phyloP scores from a whole-genome alignment of 768 basidiomycete genomes.

The Podaxis pistillaris region DNA sequence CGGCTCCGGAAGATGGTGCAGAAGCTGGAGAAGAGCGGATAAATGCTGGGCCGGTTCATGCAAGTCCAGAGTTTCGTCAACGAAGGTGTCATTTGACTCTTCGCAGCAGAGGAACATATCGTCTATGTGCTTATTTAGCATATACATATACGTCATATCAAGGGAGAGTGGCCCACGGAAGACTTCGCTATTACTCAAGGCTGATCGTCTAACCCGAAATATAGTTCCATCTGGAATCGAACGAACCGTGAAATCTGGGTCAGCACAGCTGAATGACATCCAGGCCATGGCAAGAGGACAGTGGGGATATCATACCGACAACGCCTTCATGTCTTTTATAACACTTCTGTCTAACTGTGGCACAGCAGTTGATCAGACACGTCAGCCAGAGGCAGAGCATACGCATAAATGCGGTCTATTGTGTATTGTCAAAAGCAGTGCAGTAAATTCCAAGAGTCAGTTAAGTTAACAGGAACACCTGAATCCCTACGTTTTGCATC shows the following conservation, averaged over 20 bases:
- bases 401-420: conserved; percentile 3
- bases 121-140: conserved; percentile 33
- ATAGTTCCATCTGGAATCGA: conserved; percentile 49
- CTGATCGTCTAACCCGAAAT: conserved; percentile 49
- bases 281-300: conserved; percentile 24
- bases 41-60: conserved; percentile 51
- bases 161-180: conserved; percentile 47
- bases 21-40: conserved; percentile 49
- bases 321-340: neutral
- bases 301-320: conserved; percentile 6
- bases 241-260: conserved; percentile 55
- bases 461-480: conserved; percentile 11
- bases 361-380: conserved; percentile 12
- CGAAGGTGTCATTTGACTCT: conserved; percentile 14
- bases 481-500: conserved; percentile 16
- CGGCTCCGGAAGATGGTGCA: conserved; percentile 53
- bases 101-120: conserved; percentile 71
- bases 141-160: conserved; percentile 6
- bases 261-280: conserved; percentile 41
- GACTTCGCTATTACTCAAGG: conserved; percentile 55
- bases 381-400: neutral
- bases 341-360: neutral
- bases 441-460: conserved; percentile 14
- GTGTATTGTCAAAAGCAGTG: conserved; percentile 5
- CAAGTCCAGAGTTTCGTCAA: conserved; percentile 44